Evolutionary conservation across 257 asterid genomes (phyloP), one percentile per base, ranked within the genome.

Genomic region (Solanum boliviense): DNA sequence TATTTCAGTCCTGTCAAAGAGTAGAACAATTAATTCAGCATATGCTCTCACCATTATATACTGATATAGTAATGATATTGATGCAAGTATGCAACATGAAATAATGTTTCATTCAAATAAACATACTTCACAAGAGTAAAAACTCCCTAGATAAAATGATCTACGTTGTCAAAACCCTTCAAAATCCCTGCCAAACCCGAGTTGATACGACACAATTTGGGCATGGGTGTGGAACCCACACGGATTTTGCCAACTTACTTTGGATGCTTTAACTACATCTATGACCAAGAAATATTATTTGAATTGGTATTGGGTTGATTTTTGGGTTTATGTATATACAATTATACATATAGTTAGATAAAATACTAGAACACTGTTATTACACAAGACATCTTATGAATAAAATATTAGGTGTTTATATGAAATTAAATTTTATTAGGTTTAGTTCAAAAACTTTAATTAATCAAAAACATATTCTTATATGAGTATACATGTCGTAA

Each of bases 11-110:
- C 86, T 82, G 44, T 31, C 44, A 56, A 82, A 48, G 41, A 48
- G 36, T 31, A 31, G 70, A 82, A 48, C 31, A 46, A 29, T 1
- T 48, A 82, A 82, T 48, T 46, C 2, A 82, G 44, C 21, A 82
- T 82, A 48, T 82, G 70, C 29, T 81, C 32, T 46, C 85, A 81
- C 27, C 85, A 16, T 81, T 18, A 81, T 46, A 81, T 48, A 62
- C 70, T 82, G 70, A 48, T 29, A 5, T 31, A 29, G 44, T 48
- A 10, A 31, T 9, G 29, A 82, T 48, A 18, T 5, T 48, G 68
- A 48, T 29, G 29, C 31, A 29, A 29, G 31, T 29, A 29, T 29
- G 31, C 65, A 48, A 82, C 70, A 82, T 48, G 70, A 82, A 29
- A 82, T 0, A 82, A 31, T 5, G 44, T 27, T 27, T 1, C 27